Percentiles rank a stretch among this genome's conserved stretches.
phyloP scores from a whole-genome alignment of 768 basidiomycete species.

The Gymnopilus dilepis region DNA sequence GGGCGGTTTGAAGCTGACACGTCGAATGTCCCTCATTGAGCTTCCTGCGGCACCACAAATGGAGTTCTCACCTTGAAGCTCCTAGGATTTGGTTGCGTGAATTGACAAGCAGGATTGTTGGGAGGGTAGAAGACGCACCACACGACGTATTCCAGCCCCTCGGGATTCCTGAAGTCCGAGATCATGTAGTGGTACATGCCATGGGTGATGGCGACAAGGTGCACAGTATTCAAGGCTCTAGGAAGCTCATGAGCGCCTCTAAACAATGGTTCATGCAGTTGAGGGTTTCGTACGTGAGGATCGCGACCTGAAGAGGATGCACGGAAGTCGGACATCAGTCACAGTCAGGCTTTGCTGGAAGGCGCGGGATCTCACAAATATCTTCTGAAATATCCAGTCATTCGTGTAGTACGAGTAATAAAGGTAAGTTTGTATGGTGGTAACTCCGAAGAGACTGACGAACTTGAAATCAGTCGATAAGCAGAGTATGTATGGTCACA shows the following conservation, averaged over 20 bases:
- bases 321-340: no score
- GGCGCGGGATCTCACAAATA: not conserved
- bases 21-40: not conserved
- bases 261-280: no score
- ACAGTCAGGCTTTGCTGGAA: not conserved
- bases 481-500: not conserved
- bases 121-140: conserved; percentile 8
- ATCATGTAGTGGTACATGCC: conserved; percentile 7
- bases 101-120: no score
- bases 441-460: conserved; percentile 1
- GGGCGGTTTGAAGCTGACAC: not conserved
- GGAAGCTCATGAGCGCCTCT: not conserved
- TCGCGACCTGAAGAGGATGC: not conserved
- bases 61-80: not conserved
- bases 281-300: not conserved
- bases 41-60: not conserved
- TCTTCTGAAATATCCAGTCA: conserved; percentile 1
- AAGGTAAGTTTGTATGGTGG: not conserved
- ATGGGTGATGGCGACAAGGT: not conserved
- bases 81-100: not conserved
- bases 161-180: not conserved
- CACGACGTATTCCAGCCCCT: not conserved
- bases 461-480: not conserved
- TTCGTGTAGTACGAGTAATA: not conserved
- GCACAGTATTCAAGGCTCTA: not conserved